Conservation (phyloP, 768 basidiomycete species). For the Boletus rufocinnamomeus region DNA sequence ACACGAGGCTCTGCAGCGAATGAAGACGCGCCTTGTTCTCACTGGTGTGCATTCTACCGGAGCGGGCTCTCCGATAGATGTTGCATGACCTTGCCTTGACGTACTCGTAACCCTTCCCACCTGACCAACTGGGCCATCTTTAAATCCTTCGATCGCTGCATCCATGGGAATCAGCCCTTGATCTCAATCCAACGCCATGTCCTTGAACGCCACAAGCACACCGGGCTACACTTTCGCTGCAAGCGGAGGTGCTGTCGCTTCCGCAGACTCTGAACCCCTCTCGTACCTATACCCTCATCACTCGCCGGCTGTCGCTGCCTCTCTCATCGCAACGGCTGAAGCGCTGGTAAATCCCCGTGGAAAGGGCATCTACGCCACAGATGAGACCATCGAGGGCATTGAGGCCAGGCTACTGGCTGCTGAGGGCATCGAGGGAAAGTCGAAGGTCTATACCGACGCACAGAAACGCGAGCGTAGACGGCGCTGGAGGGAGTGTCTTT, state of each 20-base stretch:
- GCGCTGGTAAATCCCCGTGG: slow-evolving; percentile 49
- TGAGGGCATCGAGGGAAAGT: slow-evolving; percentile 24
- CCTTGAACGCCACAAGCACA: slow-evolving; percentile 22
- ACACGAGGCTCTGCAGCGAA: neutral
- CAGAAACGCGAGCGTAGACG: slow-evolving; percentile 42
- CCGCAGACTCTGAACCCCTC: slow-evolving; percentile 10
- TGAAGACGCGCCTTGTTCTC: neutral
- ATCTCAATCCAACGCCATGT: slow-evolving; percentile 16
- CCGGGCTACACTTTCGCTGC: slow-evolving; percentile 38
- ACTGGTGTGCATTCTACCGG: neutral
- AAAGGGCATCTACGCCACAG: slow-evolving; percentile 56
- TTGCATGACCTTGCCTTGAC: neutral
- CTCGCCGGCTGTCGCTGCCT: slow-evolving; percentile 41
- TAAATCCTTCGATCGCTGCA: neutral
- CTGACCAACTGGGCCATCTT: neutral
- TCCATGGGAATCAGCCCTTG: slow-evolving; percentile 7
- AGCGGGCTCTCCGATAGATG: neutral
- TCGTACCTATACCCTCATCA: slow-evolving; percentile 44
- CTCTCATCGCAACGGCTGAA: slow-evolving; percentile 46
- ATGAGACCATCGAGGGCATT: slow-evolving; percentile 49
- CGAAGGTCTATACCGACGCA: slow-evolving; percentile 34
- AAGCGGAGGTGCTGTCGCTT: slow-evolving; percentile 5
- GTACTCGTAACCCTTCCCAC: neutral
- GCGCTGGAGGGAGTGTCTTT: slow-evolving; percentile 47
- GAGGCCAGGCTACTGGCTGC: slow-evolving; percentile 42